phyloP scores from a whole-genome alignment of 2,329 filamentous ascomycete species.

The Neopestalotiopsis rosae region DNA sequence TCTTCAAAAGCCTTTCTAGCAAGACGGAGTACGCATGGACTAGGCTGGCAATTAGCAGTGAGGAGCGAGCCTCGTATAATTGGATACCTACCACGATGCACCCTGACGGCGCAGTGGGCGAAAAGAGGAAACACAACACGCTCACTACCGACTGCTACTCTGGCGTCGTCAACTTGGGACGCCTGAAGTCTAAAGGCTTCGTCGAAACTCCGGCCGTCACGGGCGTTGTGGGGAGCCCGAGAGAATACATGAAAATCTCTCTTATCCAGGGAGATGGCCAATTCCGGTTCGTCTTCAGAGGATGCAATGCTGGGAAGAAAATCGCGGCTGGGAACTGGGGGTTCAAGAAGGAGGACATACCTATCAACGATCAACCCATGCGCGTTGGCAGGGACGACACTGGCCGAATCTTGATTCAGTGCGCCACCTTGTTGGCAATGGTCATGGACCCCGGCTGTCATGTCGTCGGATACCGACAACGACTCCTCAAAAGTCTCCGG shows the following conservation, averaged over 20 bases:
- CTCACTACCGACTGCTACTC: slow-evolving; percentile 34
- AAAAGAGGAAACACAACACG: slow-evolving; percentile 13
- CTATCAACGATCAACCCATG: too few relatives aligned
- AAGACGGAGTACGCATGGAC: slow-evolving; percentile 34
- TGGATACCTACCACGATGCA: slow-evolving; percentile 33
- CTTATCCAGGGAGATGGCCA: slow-evolving; percentile 26
- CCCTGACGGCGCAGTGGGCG: not conserved
- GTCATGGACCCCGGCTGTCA: slow-evolving; percentile 21
- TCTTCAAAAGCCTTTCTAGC: slow-evolving; percentile 33
- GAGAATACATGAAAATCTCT: slow-evolving; percentile 27
- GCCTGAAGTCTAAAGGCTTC: slow-evolving; percentile 22
- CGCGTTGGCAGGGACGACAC: slow-evolving; percentile 16
- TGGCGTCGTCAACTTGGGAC: slow-evolving; percentile 30
- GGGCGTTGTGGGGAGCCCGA: slow-evolving; percentile 24
- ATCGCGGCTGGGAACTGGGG: too few relatives aligned
- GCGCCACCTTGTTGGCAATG: slow-evolving; percentile 18
- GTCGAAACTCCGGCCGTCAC: slow-evolving; percentile 22
- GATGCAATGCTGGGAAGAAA: slow-evolving; percentile 22
- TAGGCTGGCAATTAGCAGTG: slow-evolving; percentile 32
- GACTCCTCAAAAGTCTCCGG: slow-evolving; percentile 16
- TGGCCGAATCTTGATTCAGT: slow-evolving; percentile 19
- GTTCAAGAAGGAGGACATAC: too few relatives aligned
- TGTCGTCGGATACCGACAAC: slow-evolving; percentile 17
- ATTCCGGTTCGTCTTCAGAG: slow-evolving; percentile 31
- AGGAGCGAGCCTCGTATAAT: slow-evolving; percentile 30